These are phyloP conservation scores for Paramecium pentaurelia DNA, from an alignment of 73 alveolate genomes.

Conservation along the genomic window DNA sequence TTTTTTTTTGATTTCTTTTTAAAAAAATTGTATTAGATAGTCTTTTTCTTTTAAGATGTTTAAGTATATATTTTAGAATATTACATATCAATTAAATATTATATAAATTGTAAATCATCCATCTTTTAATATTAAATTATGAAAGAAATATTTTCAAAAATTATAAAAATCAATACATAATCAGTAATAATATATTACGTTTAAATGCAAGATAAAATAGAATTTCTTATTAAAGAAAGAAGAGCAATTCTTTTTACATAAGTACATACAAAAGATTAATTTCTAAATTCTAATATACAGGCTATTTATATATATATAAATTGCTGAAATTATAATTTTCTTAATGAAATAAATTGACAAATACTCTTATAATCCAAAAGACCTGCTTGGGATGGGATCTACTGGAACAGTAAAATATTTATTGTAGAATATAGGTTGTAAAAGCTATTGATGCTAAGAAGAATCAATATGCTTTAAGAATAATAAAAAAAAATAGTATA, in stretches of 20 bases:
- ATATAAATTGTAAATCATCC: too few species aligned
- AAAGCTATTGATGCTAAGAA: neutral
- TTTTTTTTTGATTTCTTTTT: neutral
- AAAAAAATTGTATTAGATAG: neutral
- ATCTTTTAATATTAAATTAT: too few species aligned
- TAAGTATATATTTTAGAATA: neutral
- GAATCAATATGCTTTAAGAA: neutral
- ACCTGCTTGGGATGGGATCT: neutral
- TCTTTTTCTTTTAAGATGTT: neutral
- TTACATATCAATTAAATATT: too few species aligned
- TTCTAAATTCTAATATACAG: neutral
- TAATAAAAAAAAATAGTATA: neutral
- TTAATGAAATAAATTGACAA: constrained; percentile 23
- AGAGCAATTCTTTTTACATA: neutral
- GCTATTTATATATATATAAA: neutral
- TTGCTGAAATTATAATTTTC: neutral
- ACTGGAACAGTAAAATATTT: neutral
- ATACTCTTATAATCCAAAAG: neutral
- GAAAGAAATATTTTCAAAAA: too few species aligned
- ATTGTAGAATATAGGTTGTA: neutral
- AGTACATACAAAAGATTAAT: too few species aligned
- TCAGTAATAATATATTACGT: too few species aligned
- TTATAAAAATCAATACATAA: too few species aligned
- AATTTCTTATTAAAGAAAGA: too few species aligned
- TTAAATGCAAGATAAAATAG: neutral